Percentiles rank a stretch among this genome's conserved stretches.
Conservation (phyloP, 2,329 filamentous ascomycete species). For the Macrophomina pseudophaseolina region DNA sequence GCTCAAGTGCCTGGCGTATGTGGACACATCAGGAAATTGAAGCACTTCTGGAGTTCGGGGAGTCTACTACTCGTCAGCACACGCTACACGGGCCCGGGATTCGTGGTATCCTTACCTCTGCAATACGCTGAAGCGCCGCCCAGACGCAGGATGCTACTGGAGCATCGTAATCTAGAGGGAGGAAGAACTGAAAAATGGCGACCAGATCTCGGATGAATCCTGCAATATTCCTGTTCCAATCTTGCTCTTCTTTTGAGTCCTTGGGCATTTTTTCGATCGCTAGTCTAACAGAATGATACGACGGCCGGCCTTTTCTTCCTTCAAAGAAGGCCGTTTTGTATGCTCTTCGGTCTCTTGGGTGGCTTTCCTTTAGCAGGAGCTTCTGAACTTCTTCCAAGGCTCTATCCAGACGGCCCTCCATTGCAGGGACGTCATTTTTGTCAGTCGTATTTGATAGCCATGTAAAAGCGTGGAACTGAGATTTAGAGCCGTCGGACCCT, state of each 20-base stretch:
- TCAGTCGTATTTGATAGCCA: not conserved
- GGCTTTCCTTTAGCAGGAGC: conserved; percentile 5
- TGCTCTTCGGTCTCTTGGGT: conserved; percentile 4
- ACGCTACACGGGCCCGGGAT: not conserved
- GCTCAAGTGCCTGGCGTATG: not conserved
- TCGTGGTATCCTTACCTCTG: not conserved
- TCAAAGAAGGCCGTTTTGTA: conserved; percentile 7
- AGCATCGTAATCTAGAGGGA: conserved; percentile 2
- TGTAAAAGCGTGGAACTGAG: not conserved
- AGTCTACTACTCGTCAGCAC: not conserved
- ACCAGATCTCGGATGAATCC: not conserved
- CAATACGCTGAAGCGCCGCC: not conserved
- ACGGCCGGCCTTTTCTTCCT: not conserved
- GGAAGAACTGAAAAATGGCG: conserved; percentile 3
- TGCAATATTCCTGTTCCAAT: not conserved
- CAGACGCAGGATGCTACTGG: not conserved
- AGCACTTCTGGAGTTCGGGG: not conserved
- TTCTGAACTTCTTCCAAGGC: conserved; percentile 15
- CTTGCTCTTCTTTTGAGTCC: not conserved
- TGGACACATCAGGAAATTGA: not conserved
- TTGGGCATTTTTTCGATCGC: not conserved
- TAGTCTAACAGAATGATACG: not conserved
- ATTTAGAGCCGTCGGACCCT: not conserved
- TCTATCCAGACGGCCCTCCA: not conserved
- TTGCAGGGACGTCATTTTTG: not conserved